Conservation (phyloP, 192 early-diverging fungal species). For the Backusella westeae region DNA sequence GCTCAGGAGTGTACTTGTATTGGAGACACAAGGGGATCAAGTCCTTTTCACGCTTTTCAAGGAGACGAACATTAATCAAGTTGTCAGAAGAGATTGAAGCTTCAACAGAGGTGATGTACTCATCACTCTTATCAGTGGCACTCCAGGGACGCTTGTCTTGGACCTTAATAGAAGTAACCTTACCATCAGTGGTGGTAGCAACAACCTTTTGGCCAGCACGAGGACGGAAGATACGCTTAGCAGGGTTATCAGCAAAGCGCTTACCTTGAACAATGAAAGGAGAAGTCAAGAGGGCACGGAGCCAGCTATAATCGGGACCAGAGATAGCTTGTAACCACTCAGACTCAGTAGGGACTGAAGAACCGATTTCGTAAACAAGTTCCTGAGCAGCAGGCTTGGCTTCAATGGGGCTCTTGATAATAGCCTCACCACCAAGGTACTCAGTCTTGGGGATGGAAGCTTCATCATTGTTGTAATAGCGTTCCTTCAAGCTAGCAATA, state of each 20-base stretch:
- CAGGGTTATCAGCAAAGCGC: slow-evolving; percentile 63
- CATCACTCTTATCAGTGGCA: slow-evolving; percentile 47
- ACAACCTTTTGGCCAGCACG: slow-evolving; percentile 55
- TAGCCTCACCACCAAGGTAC: slow-evolving; percentile 63
- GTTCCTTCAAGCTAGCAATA: slow-evolving; percentile 67
- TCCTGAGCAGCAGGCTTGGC: slow-evolving; percentile 40
- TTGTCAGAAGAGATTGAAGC: slow-evolving; percentile 48
- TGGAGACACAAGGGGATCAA: slow-evolving; percentile 75
- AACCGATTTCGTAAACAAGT: slow-evolving; percentile 60
- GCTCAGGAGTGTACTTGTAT: slow-evolving; percentile 78
- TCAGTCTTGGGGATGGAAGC: slow-evolving; percentile 73
- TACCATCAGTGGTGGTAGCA: slow-evolving; percentile 29
- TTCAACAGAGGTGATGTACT: slow-evolving; percentile 47
- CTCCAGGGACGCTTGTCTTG: slow-evolving; percentile 55
- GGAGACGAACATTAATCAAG: slow-evolving; percentile 59
- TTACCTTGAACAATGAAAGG: slow-evolving; percentile 78
- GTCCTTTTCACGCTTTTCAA: slow-evolving; percentile 60
- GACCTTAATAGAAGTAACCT: slow-evolving; percentile 47
- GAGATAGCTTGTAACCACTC: slow-evolving; percentile 75
- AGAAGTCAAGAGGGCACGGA: slow-evolving; percentile 78
- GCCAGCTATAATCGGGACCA: slow-evolving; percentile 75
- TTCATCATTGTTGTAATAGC: slow-evolving; percentile 65
- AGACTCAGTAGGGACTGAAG: slow-evolving; percentile 48
- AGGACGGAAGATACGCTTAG: slow-evolving; percentile 62
- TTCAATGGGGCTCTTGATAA: slow-evolving; percentile 33